Evolutionary conservation across 1,284 basidiomycete species (phyloP), one percentile per base, ranked within the genome.

Genomic region (Veloboletus limbatus): DNA sequence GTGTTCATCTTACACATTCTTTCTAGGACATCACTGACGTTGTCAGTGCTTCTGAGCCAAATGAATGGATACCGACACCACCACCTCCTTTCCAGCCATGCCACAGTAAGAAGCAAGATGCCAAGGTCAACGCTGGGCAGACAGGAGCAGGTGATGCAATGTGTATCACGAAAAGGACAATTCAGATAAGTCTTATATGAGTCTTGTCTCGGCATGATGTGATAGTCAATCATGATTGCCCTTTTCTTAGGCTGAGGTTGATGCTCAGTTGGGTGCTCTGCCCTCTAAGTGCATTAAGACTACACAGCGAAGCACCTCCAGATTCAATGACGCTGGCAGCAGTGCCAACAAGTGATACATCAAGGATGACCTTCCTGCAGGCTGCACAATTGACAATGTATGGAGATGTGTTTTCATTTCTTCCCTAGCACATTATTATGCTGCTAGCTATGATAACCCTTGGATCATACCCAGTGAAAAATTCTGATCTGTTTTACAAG

Each of bases 321-420:
- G n/a, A n/a, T n/a, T 17, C 43, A 46, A 13, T 9, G 8, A n/a
- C 11, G 21, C 13, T 0, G 43, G 46, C 4, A 53, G 52, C 27
- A 37, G 49, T 2, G 20, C 7, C 13, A 33, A 50, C 21, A 53
- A 44, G 1, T 53, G 41, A 9, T 53, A 31, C 16, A 16, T 49
- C 39, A 53, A 49, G 0, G 8, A 24, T 1, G 36, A 53, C 31
- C 51, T 53, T 14, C 51, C 45, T 8, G 0, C 4, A 4, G 31
- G 51, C 3, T 3, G 24, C 5, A 53, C 25, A 6, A 18, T 2
- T 3, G 16, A 42, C n/a, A 50, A 50, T 8, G n/a, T 8, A 2
- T 50, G 47, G 41, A 0, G 28, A 13, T 17, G 8, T 0, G 11
- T 49, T 14, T 50, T 49, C 18, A 40, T 50, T 9, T 50, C 41